Percentiles rank a stretch among this genome's conserved stretches.
Evolutionary conservation across 2,329 filamentous ascomycete genomes (phyloP).

Genomic region (Fusarium foetens): DNA sequence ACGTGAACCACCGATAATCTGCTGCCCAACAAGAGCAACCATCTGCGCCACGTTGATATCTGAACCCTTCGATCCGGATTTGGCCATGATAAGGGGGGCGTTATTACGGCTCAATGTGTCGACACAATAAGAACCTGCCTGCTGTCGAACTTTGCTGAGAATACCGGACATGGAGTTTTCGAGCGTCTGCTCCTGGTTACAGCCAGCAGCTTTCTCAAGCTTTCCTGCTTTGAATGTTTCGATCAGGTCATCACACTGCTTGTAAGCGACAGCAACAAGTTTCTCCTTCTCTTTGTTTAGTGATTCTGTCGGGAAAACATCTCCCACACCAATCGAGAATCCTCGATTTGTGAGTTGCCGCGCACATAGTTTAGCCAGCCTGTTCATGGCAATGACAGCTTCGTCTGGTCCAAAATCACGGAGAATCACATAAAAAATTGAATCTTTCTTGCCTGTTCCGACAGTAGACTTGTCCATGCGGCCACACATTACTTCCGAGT

Average conservation of each 20-base stretch:
- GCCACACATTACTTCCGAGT: constrained; percentile 97
- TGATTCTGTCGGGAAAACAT: constrained; percentile 84
- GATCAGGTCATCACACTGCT: constrained; percentile 84
- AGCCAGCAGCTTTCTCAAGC: constrained; percentile 86
- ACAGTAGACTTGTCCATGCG: constrained; percentile 98
- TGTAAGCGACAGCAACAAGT: constrained; percentile 82
- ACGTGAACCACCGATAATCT: constrained; percentile 94
- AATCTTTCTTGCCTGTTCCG: constrained; percentile 97
- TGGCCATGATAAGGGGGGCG: constrained; percentile 94
- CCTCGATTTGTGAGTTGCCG: constrained; percentile 89
- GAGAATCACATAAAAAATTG: constrained; percentile 95
- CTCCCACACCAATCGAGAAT: constrained; percentile 95
- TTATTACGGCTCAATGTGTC: constrained; percentile 90
- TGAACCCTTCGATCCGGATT: constrained; percentile 95
- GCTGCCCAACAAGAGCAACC: constrained; percentile 96
- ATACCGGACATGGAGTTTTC: constrained; percentile 92
- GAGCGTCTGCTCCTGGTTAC: constrained; percentile 89
- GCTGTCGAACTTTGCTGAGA: constrained; percentile 89
- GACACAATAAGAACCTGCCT: constrained; percentile 91
- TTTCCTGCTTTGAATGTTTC: constrained; percentile 81
- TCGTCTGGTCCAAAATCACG: constrained; percentile 93
- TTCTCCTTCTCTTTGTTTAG: constrained; percentile 78
- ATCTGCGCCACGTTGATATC: constrained; percentile 99
- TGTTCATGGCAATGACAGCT: constrained; percentile 92
- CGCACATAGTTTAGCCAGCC: constrained; percentile 89